These are phyloP conservation scores for Nicotiana knightiana DNA, from an alignment of 257 asterid genomes.

Conservation along the genomic window DNA sequence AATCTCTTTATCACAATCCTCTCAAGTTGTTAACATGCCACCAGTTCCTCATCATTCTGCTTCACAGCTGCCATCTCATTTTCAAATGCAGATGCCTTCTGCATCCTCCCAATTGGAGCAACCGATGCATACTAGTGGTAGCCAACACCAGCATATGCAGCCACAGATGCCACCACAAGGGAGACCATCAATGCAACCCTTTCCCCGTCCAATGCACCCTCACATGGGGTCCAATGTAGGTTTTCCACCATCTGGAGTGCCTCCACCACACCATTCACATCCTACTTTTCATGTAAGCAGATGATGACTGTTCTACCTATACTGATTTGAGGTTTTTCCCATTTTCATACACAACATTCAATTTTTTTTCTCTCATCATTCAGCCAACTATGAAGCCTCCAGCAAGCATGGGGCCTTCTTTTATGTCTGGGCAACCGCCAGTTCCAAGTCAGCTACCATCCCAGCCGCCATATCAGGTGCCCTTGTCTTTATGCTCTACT, in stretches of 20 bases:
- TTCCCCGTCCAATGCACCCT: slow-evolving; percentile 64
- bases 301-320: not conserved
- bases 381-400: slow-evolving; percentile 69
- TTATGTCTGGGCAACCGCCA: slow-evolving; percentile 66
- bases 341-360: slow-evolving; percentile 3
- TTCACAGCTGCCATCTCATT: slow-evolving; percentile 51
- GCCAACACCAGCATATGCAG: slow-evolving; percentile 56
- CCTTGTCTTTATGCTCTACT: slow-evolving; percentile 5
- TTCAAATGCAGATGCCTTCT: slow-evolving; percentile 49
- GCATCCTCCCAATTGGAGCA: slow-evolving; percentile 59
- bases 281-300: slow-evolving; percentile 72
- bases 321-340: not conserved
- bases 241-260: slow-evolving; percentile 64
- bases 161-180: slow-evolving; percentile 63
- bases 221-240: slow-evolving; percentile 67
- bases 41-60: slow-evolving; percentile 61
- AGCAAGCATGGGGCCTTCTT: slow-evolving; percentile 66
- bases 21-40: slow-evolving; percentile 51
- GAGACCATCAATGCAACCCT: slow-evolving; percentile 53
- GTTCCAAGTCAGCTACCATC: slow-evolving; percentile 55
- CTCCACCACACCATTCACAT: slow-evolving; percentile 72
- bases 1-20: slow-evolving; percentile 44
- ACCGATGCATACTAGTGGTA: slow-evolving; percentile 48
- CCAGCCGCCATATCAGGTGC: slow-evolving; percentile 71
- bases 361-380: slow-evolving; percentile 18